These are phyloP conservation scores for Hypoxylon sp. DNA, from an alignment of 2,329 filamentous ascomycete genomes.

Conservation along the genomic window DNA sequence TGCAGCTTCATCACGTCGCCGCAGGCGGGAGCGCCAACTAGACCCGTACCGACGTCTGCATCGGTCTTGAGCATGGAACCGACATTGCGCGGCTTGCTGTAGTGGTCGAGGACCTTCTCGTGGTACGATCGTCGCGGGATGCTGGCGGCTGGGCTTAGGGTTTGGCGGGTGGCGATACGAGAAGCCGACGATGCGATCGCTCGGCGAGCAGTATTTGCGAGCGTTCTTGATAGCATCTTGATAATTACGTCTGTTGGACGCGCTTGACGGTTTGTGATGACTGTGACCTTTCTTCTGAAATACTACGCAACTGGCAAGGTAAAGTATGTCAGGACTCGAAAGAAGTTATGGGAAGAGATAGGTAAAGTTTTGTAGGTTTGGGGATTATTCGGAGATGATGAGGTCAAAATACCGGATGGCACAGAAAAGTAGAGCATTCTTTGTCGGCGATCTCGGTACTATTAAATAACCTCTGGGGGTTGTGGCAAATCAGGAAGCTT, in stretches of 20 bases:
- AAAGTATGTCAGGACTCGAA: not conserved
- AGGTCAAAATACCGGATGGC: conserved; percentile 15
- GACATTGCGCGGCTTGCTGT: conserved; percentile 82
- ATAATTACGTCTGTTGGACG: conserved; percentile 19
- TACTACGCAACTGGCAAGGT: not conserved
- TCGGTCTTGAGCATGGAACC: conserved; percentile 80
- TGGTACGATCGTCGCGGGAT: conserved; percentile 62
- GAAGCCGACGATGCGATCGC: conserved; percentile 57
- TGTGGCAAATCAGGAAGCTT: conserved; percentile 49
- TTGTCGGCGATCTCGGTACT: conserved; percentile 53
- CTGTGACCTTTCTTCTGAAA: not conserved
- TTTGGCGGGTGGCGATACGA: conserved; percentile 56
- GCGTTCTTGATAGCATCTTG: conserved; percentile 62
- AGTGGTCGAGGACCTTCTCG: conserved; percentile 81
- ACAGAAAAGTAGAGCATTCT: conserved; percentile 42
- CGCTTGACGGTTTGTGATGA: not conserved
- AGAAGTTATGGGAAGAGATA: conserved; percentile 17
- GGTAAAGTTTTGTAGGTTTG: conserved; percentile 10
- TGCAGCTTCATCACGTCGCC: conserved; percentile 96
- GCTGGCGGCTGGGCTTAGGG: conserved; percentile 55
- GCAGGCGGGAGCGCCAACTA: conserved; percentile 88
- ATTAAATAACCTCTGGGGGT: conserved; percentile 38
- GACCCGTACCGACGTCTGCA: conserved; percentile 77
- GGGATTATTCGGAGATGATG: conserved; percentile 33
- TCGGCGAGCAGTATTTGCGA: conserved; percentile 54